These are phyloP conservation scores for Penicillium frequentans DNA, from an alignment of 2,329 filamentous ascomycete species.

Conservation along the genomic window DNA sequence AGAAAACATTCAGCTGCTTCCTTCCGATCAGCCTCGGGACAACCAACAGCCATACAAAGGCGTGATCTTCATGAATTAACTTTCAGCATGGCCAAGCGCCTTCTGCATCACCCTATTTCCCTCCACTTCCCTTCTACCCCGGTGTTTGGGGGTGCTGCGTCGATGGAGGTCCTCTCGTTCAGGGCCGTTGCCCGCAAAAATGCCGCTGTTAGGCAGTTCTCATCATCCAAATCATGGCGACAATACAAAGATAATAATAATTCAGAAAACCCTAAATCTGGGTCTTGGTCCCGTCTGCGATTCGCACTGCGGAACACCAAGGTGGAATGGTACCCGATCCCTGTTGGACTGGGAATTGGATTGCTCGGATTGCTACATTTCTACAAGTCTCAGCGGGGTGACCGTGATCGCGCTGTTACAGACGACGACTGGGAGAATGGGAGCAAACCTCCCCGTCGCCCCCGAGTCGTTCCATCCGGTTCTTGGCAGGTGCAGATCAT, in stretches of 20 bases:
- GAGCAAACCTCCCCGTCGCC: conserved; percentile 50
- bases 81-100: conserved; percentile 34
- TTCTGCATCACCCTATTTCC: conserved; percentile 24
- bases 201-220: conserved; percentile 35
- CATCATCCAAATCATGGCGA: conserved; percentile 40
- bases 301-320: conserved; percentile 63
- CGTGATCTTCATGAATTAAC: conserved; percentile 27
- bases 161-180: conserved; percentile 36
- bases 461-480: conserved; percentile 74
- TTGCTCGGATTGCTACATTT: conserved; percentile 82
- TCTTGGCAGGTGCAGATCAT: conserved; percentile 94
- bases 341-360: conserved; percentile 78
- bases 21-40: background rate
- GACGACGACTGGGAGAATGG: conserved; percentile 42
- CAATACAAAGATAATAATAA: conserved; percentile 40
- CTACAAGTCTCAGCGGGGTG: conserved; percentile 65
- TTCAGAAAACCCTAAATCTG: conserved; percentile 41
- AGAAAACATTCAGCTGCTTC: conserved; percentile 7
- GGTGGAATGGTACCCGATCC: conserved; percentile 88
- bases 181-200: conserved; percentile 31
- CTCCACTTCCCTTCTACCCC: conserved; percentile 24
- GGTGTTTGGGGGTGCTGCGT: conserved; percentile 21
- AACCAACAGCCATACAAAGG: background rate
- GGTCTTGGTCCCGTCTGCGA: conserved; percentile 58
- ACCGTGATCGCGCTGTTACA: conserved; percentile 51